Conservation (phyloP, 106 monocot genomes). For the Dioscorea zingiberensis region DNA sequence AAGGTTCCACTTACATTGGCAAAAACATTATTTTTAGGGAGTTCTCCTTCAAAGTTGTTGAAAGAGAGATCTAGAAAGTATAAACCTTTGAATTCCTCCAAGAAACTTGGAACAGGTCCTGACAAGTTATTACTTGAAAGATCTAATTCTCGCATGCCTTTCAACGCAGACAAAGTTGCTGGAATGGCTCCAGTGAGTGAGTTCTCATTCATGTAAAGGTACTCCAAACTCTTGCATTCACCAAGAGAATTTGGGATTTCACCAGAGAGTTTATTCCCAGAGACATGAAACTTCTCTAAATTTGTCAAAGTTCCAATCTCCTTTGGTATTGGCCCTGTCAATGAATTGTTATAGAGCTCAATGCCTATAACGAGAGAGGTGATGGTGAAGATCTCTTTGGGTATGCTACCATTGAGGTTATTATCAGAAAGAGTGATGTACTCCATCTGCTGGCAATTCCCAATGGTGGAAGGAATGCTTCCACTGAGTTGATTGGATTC, state of each 20-base stretch:
- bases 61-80: conserved; percentile 19
- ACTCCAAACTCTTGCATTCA: background rate
- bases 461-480: conserved; percentile 21
- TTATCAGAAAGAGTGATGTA: conserved; percentile 14
- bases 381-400: conserved; percentile 18
- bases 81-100: background rate
- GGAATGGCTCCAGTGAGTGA: conserved; percentile 8
- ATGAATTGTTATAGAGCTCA: conserved; percentile 21
- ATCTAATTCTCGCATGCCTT: conserved; percentile 3
- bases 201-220: background rate
- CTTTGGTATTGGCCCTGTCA: conserved; percentile 16
- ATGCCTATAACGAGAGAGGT: conserved; percentile 8
- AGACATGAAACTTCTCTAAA: conserved; percentile 12
- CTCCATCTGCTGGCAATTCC: conserved; percentile 4
- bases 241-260: conserved; percentile 4
- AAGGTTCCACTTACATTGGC: conserved; percentile 9
- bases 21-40: conserved; percentile 10
- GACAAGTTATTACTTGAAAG: conserved; percentile 5
- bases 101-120: conserved; percentile 5
- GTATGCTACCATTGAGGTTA: conserved; percentile 18
- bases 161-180: background rate
- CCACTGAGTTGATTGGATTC: conserved; percentile 8
- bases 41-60: conserved; percentile 19
- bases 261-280: conserved; percentile 10
- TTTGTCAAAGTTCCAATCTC: conserved; percentile 25